phyloP scores from a whole-genome alignment of 768 basidiomycete species.

The Hysterangium stoloniferum region DNA sequence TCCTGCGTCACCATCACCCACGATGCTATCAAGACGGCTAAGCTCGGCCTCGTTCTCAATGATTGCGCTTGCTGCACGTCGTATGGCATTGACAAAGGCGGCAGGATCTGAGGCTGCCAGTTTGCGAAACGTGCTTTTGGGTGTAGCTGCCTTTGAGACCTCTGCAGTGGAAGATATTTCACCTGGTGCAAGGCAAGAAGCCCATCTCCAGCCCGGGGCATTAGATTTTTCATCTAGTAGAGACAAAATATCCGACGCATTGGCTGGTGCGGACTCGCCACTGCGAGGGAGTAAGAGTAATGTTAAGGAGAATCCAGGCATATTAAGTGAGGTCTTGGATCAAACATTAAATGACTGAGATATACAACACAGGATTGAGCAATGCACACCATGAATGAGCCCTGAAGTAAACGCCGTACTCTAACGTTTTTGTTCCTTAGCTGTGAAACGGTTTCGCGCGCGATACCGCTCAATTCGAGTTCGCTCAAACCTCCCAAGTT shows the following conservation, averaged over 20 bases:
- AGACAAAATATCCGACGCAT: constrained; percentile 42
- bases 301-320: constrained; percentile 88
- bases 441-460: constrained; percentile 48
- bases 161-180: constrained; percentile 18
- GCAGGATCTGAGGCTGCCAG: constrained; percentile 36
- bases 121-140: constrained; percentile 8
- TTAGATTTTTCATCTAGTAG: constrained; percentile 62
- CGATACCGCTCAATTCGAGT: constrained; percentile 68
- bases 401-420: constrained; percentile 58
- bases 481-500: constrained; percentile 83
- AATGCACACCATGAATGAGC: constrained; percentile 74
- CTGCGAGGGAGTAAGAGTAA: constrained; percentile 62
- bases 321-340: constrained; percentile 76
- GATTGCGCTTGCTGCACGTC: constrained; percentile 55
- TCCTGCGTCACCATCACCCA: constrained; percentile 83
- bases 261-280: constrained; percentile 30
- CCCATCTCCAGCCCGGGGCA: constrained; percentile 85
- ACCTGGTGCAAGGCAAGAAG: constrained; percentile 33
- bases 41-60: constrained; percentile 82
- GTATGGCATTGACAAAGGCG: constrained; percentile 48
- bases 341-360: neutral
- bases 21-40: constrained; percentile 83
- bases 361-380: neutral
- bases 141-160: constrained; percentile 10
- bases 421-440: constrained; percentile 50